Evolutionary conservation across 495 filamentous ascomycete genomes (phyloP).

Genomic region (Talaromyces borbonicus): DNA sequence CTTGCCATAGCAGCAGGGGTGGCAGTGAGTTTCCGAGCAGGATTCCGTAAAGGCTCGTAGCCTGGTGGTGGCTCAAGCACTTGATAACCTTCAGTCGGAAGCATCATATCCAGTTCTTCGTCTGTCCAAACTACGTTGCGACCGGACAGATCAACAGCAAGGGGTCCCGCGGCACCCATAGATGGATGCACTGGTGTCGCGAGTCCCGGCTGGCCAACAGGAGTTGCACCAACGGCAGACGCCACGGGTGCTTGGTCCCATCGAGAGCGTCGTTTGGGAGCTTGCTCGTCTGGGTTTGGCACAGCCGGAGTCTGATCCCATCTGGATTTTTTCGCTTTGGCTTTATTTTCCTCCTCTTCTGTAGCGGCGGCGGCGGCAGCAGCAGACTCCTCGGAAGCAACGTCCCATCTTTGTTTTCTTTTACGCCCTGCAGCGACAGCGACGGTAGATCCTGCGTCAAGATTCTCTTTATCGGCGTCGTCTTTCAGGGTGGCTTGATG

Average conservation of each 20-base stretch:
- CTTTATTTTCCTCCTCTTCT: conserved; percentile 38
- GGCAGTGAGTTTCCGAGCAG: conserved; percentile 67
- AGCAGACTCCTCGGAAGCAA: conserved; percentile 40
- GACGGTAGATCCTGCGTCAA: conserved; percentile 58
- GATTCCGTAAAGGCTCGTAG: conserved; percentile 74
- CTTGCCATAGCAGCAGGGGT: conserved; percentile 58
- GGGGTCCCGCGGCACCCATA: conserved; percentile 46
- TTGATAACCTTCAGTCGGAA: conserved; percentile 88
- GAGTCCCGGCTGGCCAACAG: conserved; percentile 69
- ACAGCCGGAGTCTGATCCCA: conserved; percentile 83
- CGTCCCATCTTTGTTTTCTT: conserved; percentile 93
- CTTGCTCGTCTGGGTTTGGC: conserved; percentile 42
- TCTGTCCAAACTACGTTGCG: conserved; percentile 77
- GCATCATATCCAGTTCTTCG: conserved; percentile 86
- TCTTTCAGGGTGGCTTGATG: conserved; percentile 65
- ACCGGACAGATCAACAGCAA: conserved; percentile 73
- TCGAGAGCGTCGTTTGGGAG: conserved; percentile 60
- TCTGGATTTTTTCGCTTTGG: conserved; percentile 67
- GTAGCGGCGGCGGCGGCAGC: conserved; percentile 30
- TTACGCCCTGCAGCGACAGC: conserved; percentile 56
- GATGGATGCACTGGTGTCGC: conserved; percentile 83
- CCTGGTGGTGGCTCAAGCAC: conserved; percentile 88
- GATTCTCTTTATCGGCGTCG: conserved; percentile 58
- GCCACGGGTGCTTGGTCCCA: conserved; percentile 79
- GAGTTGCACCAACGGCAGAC: conserved; percentile 53